phyloP scores from a whole-genome alignment of 164 flowering plant genomes.

The Aristolochia contorta region DNA sequence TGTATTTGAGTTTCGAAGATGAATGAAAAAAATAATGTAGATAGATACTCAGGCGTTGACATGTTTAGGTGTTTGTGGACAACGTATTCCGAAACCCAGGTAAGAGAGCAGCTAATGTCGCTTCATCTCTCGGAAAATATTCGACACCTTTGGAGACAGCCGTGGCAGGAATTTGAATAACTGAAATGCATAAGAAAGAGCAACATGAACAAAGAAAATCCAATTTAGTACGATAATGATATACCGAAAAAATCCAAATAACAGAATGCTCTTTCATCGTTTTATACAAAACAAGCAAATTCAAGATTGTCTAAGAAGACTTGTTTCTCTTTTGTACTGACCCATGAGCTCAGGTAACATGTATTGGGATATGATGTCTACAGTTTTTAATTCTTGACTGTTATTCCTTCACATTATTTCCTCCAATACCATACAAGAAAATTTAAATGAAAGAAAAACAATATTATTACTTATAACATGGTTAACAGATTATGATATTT shows the following conservation, averaged over 20 bases:
- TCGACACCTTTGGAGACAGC: conserved; percentile 72
- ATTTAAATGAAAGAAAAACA: too few species aligned
- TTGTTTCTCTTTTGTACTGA: not conserved
- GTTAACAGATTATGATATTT: too few species aligned
- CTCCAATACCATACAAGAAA: too few species aligned
- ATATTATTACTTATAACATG: too few species aligned
- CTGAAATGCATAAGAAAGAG: conserved; percentile 28
- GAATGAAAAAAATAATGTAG: too few species aligned
- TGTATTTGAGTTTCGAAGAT: too few species aligned
- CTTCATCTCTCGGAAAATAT: conserved; percentile 72
- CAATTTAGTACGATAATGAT: not conserved
- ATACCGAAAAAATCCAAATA: not conserved
- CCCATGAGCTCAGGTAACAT: too few species aligned
- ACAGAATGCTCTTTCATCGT: not conserved
- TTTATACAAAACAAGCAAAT: not conserved
- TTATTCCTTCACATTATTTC: too few species aligned
- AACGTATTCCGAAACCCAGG: conserved; percentile 1
- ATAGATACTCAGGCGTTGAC: too few species aligned
- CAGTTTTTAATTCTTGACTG: too few species aligned
- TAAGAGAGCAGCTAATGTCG: conserved; percentile 42
- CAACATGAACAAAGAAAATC: not conserved
- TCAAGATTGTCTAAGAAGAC: not conserved
- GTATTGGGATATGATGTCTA: too few species aligned
- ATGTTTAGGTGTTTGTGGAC: not conserved
- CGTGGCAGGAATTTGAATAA: conserved; percentile 85